A percentile compares a stretch with the other conserved stretches of the same genome.
These are phyloP conservation scores for Salix purpurea DNA, from an alignment of 345 rosid species.

Conservation along the genomic window DNA sequence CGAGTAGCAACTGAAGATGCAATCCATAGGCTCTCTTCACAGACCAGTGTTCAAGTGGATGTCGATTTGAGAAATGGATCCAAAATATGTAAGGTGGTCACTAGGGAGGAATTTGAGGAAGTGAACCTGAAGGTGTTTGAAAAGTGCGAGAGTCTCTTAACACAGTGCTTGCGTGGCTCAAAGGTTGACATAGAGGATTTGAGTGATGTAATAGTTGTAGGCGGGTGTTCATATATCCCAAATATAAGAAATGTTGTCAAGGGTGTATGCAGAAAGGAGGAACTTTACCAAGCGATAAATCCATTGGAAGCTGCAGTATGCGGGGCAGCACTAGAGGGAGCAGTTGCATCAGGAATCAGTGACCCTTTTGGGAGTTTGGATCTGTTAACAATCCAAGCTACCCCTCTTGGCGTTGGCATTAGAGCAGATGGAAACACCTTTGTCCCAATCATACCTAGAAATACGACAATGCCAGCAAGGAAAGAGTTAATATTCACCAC, in stretches of 20 bases:
- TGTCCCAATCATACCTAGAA: slow-evolving; percentile 58
- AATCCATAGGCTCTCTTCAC: slow-evolving; percentile 54
- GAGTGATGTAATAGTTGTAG: slow-evolving; percentile 67
- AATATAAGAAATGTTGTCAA: slow-evolving; percentile 43
- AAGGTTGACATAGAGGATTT: slow-evolving; percentile 53
- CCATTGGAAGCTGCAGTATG: slow-evolving; percentile 73
- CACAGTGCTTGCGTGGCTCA: slow-evolving; percentile 66
- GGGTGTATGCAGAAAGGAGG: slow-evolving; percentile 47
- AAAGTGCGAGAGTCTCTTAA: slow-evolving; percentile 55
- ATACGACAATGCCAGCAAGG: slow-evolving; percentile 74
- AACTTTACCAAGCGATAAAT: slow-evolving; percentile 51
- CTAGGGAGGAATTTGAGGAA: slow-evolving; percentile 61
- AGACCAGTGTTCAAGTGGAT: slow-evolving; percentile 45
- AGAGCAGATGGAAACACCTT: slow-evolving; percentile 53
- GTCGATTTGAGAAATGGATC: slow-evolving; percentile 63
- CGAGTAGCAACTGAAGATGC: slow-evolving; percentile 79
- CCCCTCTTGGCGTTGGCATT: slow-evolving; percentile 65
- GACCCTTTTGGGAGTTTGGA: slow-evolving; percentile 85
- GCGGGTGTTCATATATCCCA: slow-evolving; percentile 77
- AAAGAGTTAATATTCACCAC: slow-evolving; percentile 68
- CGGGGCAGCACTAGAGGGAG: slow-evolving; percentile 89
- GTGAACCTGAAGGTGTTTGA: slow-evolving; percentile 56
- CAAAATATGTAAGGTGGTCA: slow-evolving; percentile 44
- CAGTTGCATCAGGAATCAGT: slow-evolving; percentile 73
- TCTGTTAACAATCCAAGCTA: slow-evolving; percentile 74